A percentile compares a stretch with the other conserved stretches of the same genome.
phyloP scores from a whole-genome alignment of 164 flowering plant genomes.

The Aristolochia californica region DNA sequence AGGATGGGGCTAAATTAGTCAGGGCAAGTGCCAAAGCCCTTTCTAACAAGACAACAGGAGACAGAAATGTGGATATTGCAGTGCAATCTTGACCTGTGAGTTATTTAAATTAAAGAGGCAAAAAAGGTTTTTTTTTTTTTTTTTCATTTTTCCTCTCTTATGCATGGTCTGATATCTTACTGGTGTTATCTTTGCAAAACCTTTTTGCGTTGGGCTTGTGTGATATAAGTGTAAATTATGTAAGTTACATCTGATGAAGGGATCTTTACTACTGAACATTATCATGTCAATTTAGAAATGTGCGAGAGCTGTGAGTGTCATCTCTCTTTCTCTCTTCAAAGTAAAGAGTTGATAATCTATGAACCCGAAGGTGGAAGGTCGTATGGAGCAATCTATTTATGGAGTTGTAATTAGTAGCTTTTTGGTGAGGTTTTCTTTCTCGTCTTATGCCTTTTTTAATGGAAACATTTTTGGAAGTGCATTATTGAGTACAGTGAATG shows the following conservation, averaged over 20 bases:
- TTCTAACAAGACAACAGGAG: neutral
- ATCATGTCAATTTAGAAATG: neutral
- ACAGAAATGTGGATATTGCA: slow-evolving; percentile 1
- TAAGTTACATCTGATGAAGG: neutral
- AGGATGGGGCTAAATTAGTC: slow-evolving; percentile 20
- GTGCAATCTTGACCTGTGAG: slow-evolving; percentile 27
- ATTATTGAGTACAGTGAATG: too few species aligned
- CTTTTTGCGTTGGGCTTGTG: slow-evolving; percentile 22
- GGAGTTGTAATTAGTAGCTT: too few species aligned
- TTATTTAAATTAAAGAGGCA: neutral
- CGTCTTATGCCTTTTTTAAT: too few species aligned
- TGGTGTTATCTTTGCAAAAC: slow-evolving; percentile 14
- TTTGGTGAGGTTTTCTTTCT: too few species aligned
- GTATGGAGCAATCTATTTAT: too few species aligned
- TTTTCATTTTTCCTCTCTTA: neutral
- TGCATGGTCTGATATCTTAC: neutral
- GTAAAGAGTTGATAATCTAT: too few species aligned
- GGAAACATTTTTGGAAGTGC: too few species aligned
- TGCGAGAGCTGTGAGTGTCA: too few species aligned
- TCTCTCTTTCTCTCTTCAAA: neutral
- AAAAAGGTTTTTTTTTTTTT: slow-evolving; percentile 7
- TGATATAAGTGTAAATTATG: slow-evolving; percentile 31
- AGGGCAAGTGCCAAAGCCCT: slow-evolving; percentile 23
- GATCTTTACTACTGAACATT: neutral
- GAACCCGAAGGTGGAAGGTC: too few species aligned